Evolutionary conservation across 129 eudicot genomes (phyloP), one percentile per base, ranked within the genome.

Genomic region (Dittrichia graveolens): DNA sequence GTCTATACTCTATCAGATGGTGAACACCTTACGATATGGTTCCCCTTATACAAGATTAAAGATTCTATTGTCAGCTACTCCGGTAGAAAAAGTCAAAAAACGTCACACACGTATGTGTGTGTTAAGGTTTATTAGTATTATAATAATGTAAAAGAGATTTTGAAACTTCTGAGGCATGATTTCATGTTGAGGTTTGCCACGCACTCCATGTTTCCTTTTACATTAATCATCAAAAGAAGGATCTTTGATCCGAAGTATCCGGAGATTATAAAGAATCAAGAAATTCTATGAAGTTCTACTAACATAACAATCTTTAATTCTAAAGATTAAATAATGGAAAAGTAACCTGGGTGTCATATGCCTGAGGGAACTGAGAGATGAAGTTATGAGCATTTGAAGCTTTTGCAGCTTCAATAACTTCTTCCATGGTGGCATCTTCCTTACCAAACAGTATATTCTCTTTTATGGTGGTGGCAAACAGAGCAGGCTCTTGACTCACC

Each of bases 401-500:
- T 81, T 82, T 94, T 7, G 93, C 83, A 62, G 99, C 99, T 63
- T 80, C 86, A 57, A 85, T 75, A 15, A 94, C 96, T 44, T 94
- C 91, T 31, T 90, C 93, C 82, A 85, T 74, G 14, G 88, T 70
- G 7, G 93, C 99, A 63, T 88, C 92, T 42, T 94, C 99, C 49
- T 94, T 94, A 7, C 99, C 99, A 10, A 94, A 94, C 45, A 94
- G 83, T 82, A 94, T 94, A 70, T 94, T 94, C 65, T 90, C 99
- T 79, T 88, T 90, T 13, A 94, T 86, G 3, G 88, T 67, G 8
- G 97, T 94, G 1, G 96, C 93, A 49, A 90, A 94, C 3, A 94
- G 78, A 19, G 94, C 96, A 10, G 99, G 99, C 76, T 94, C 99
- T 67, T 94, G 99, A 72, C 99, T 94, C 68, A 94, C 99, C 49